These are phyloP conservation scores for Colletotrichum costaricense DNA, from an alignment of 2,329 filamentous ascomycete genomes.

Conservation along the genomic window DNA sequence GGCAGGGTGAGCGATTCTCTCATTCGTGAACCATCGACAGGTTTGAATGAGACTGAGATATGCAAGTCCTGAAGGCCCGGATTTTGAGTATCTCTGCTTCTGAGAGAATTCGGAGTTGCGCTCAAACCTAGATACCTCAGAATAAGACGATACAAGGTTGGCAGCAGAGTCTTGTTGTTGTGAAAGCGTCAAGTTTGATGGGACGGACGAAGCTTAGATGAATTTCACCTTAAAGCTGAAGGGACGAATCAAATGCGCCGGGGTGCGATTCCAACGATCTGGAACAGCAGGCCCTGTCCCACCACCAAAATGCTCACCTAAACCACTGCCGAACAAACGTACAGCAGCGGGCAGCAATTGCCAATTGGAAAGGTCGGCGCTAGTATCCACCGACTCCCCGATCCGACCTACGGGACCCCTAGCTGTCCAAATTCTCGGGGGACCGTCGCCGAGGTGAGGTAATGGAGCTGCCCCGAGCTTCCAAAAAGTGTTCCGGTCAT, in stretches of 20 bases:
- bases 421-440: not conserved
- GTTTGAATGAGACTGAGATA: too few species aligned
- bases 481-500: constrained; percentile 18
- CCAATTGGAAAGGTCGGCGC: constrained; percentile 6
- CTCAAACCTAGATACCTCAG: too few species aligned
- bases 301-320: not conserved
- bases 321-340: not conserved
- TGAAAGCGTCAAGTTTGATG: not conserved
- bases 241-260: constrained; percentile 6
- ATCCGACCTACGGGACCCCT: not conserved
- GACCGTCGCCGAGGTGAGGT: constrained; percentile 21
- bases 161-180: not conserved
- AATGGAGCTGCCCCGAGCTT: constrained; percentile 15
- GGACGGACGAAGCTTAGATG: not conserved
- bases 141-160: not conserved
- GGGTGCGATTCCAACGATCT: not conserved
- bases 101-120: too few species aligned
- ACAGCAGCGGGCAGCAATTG: not conserved
- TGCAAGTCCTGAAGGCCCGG: too few species aligned
- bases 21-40: not conserved
- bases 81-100: too few species aligned
- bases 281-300: not conserved
- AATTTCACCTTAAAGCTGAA: not conserved
- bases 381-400: constrained; percentile 24
- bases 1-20: not conserved